Conservation (phyloP, 192 early-diverging fungal species). For the Phlyctochytrium arcticum region DNA sequence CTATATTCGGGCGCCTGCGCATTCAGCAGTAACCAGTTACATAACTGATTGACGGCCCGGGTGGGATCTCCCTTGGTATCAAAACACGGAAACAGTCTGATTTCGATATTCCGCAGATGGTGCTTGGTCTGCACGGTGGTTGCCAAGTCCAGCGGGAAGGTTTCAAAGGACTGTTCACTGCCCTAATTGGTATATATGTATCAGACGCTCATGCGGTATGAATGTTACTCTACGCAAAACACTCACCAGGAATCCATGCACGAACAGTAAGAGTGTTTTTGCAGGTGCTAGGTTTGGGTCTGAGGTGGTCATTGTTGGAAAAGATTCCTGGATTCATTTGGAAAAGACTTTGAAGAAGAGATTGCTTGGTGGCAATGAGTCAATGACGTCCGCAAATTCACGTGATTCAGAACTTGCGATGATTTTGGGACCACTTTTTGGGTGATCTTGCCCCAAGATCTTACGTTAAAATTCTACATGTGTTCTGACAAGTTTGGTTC, state of each 20-base stretch:
- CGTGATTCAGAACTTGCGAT: too few relatives aligned
- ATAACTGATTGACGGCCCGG: constrained; percentile 34
- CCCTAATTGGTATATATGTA: not conserved
- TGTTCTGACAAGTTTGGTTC: too few relatives aligned
- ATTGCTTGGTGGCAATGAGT: too few relatives aligned
- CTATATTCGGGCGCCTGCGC: constrained; percentile 31
- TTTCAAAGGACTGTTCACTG: constrained; percentile 35
- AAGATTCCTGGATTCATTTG: too few relatives aligned
- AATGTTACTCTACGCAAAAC: not conserved
- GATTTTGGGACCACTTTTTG: too few relatives aligned
- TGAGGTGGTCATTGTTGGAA: too few relatives aligned
- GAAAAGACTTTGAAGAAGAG: too few relatives aligned
- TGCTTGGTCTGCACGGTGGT: constrained; percentile 4
- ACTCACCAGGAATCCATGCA: constrained; percentile 48
- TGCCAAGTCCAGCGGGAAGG: constrained; percentile 40
- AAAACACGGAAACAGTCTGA: constrained; percentile 36
- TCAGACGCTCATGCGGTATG: not conserved
- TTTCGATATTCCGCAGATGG: constrained; percentile 20
- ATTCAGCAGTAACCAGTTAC: constrained; percentile 40
- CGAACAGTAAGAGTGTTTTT: constrained; percentile 45
- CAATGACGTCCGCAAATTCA: too few relatives aligned
- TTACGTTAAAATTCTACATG: too few relatives aligned
- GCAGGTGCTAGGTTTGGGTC: too few relatives aligned
- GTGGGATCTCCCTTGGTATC: constrained; percentile 34
- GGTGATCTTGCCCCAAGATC: too few relatives aligned